These are phyloP conservation scores for Nicotiana tabacum DNA, from an alignment of 257 asterid genomes.

Conservation along the genomic window DNA sequence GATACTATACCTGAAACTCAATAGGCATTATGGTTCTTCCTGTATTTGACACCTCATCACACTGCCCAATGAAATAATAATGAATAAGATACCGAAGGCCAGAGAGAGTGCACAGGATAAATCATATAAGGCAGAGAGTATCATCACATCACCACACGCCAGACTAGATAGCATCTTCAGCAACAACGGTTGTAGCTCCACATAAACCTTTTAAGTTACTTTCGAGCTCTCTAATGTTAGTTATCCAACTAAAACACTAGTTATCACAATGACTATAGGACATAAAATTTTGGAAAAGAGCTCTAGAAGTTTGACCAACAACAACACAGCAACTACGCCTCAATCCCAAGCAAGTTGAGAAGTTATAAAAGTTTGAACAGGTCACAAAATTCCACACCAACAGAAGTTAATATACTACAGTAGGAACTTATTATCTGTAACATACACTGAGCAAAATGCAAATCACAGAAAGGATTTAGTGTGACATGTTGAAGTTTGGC, in stretches of 20 bases:
- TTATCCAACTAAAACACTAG: not conserved
- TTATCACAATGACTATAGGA: not conserved
- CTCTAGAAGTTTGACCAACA: not conserved
- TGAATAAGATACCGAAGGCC: slow-evolving; percentile 7
- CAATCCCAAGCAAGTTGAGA: not conserved
- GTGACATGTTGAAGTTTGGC: no score
- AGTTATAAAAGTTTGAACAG: not conserved
- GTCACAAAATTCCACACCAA: not conserved
- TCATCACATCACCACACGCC: slow-evolving; percentile 2
- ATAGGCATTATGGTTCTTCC: slow-evolving; percentile 56
- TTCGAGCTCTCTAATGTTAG: not conserved
- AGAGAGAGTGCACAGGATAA: not conserved
- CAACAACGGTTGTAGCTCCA: not conserved
- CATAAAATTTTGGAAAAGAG: not conserved
- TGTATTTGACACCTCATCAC: slow-evolving; percentile 46
- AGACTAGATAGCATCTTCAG: not conserved
- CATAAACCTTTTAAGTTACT: not conserved
- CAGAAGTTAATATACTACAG: not conserved
- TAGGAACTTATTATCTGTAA: not conserved
- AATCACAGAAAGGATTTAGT: not conserved
- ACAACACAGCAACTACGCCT: not conserved
- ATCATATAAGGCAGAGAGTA: not conserved
- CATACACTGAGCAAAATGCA: not conserved
- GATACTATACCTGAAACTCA: slow-evolving; percentile 53
- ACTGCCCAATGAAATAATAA: slow-evolving; percentile 35